These are phyloP conservation scores for Cladosporium sp. DNA, from an alignment of 2,329 filamentous ascomycete species.

Conservation along the genomic window DNA sequence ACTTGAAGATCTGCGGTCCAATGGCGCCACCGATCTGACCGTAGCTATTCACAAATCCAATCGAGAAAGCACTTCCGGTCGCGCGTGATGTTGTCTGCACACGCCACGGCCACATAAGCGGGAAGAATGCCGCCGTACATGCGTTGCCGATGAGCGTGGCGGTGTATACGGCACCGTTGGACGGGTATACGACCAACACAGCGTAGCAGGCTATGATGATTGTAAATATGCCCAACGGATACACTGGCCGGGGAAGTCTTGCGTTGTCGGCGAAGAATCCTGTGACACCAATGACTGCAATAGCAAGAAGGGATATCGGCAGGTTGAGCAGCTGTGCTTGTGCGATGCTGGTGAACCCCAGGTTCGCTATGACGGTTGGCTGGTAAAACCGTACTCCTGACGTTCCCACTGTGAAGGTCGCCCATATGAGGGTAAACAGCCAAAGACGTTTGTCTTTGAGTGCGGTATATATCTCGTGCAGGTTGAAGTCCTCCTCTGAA, in stretches of 20 bases:
- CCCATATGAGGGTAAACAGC: conserved; percentile 52
- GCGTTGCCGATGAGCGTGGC: conserved; percentile 21
- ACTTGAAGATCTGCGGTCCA: conserved; percentile 41
- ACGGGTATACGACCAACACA: conserved; percentile 20
- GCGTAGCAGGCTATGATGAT: conserved; percentile 23
- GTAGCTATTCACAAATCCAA: conserved; percentile 22
- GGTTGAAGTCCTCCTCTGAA: conserved; percentile 45
- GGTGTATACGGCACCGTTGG: conserved; percentile 22
- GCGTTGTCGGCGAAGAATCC: conserved; percentile 22
- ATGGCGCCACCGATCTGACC: conserved; percentile 56
- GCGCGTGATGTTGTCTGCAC: conserved; percentile 22
- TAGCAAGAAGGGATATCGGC: conserved; percentile 23
- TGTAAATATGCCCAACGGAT: conserved; percentile 12
- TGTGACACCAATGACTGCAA: conserved; percentile 21
- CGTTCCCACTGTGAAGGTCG: conserved; percentile 51
- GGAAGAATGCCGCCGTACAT: conserved; percentile 19
- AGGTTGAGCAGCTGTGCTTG: conserved; percentile 25
- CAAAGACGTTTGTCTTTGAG: conserved; percentile 48
- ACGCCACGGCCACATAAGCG: conserved; percentile 25
- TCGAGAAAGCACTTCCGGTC: conserved; percentile 22
- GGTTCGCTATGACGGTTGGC: conserved; percentile 42
- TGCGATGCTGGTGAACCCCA: conserved; percentile 24
- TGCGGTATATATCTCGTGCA: conserved; percentile 43
- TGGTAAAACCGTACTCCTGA: conserved; percentile 49
- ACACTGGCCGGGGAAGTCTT: conserved; percentile 12